These are phyloP conservation scores for Debaryomyces psychrophilus DNA, from an alignment of 1,139 yeast genomes.

Conservation along the genomic window DNA sequence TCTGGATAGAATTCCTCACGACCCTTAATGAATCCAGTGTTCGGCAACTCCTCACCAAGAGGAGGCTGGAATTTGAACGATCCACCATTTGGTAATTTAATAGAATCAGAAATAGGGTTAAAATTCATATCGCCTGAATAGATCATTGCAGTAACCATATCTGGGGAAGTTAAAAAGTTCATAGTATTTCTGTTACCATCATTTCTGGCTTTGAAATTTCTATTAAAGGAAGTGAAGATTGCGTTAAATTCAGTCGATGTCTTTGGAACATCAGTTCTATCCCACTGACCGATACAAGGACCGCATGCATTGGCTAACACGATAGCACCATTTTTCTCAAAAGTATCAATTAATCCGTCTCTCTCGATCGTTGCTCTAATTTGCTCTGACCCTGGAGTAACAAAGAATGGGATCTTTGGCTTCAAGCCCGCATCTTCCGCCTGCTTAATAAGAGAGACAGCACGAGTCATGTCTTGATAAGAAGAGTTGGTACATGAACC, in stretches of 20 bases:
- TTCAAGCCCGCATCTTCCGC: constrained; percentile 85
- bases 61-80: constrained; percentile 78
- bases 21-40: constrained; percentile 78
- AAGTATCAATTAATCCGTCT: constrained; percentile 82
- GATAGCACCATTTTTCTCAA: constrained; percentile 82
- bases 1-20: constrained; percentile 85
- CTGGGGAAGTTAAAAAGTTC: constrained; percentile 97
- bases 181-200: constrained; percentile 97
- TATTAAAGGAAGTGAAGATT: constrained; percentile 91
- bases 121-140: constrained; percentile 88
- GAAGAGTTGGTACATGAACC: constrained; percentile 98
- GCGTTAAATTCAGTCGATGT: constrained; percentile 72
- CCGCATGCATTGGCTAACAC: constrained; percentile 98
- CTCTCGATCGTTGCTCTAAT: constrained; percentile 96
- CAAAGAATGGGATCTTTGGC: constrained; percentile 90
- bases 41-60: constrained; percentile 82
- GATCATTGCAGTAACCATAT: constrained; percentile 94
- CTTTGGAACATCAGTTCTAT: constrained; percentile 68
- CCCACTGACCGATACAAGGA: constrained; percentile 99
- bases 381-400: constrained; percentile 99
- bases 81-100: constrained; percentile 65
- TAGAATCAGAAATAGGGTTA: constrained; percentile 83
- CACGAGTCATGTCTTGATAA: constrained; percentile 96
- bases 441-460: constrained; percentile 81
- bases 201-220: constrained; percentile 96